phyloP scores from a whole-genome alignment of 495 filamentous ascomycete genomes.

The Xylaria sp. region DNA sequence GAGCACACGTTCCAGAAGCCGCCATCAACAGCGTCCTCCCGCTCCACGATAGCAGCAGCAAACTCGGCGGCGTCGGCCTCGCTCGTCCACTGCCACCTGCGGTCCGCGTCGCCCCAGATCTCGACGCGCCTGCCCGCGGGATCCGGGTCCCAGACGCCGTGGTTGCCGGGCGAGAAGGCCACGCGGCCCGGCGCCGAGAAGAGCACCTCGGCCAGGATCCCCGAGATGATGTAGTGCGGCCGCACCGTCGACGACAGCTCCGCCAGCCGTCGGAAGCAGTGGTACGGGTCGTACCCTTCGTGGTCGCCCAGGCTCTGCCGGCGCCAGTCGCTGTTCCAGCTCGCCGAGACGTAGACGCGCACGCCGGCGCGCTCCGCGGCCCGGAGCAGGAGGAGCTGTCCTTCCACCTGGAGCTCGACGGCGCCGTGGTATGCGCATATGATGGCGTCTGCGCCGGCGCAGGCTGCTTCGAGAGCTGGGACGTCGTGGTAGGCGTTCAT shows the following conservation, averaged over 20 bases:
- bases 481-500: constrained; percentile 35
- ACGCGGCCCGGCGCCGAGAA: constrained; percentile 28
- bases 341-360: constrained; percentile 32
- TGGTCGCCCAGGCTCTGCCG: constrained; percentile 30
- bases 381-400: constrained; percentile 42
- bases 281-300: constrained; percentile 36
- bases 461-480: constrained; percentile 32
- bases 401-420: constrained; percentile 38
- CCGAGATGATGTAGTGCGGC: constrained; percentile 36
- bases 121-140: constrained; percentile 26
- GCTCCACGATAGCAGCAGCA: constrained; percentile 25
- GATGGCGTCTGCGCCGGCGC: constrained; percentile 38
- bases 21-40: constrained; percentile 30
- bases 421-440: constrained; percentile 34
- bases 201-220: constrained; percentile 34
- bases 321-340: constrained; percentile 38
- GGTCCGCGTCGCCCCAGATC: constrained; percentile 32
- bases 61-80: constrained; percentile 33
- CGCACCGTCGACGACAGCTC: constrained; percentile 29
- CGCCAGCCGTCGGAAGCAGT: constrained; percentile 32
- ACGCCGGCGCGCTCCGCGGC: constrained; percentile 38
- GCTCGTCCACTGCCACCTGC: constrained; percentile 34
- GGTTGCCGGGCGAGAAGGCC: constrained; percentile 24
- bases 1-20: constrained; percentile 35
- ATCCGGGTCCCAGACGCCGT: constrained; percentile 29